A percentile compares a stretch with the other conserved stretches of the same genome.
These are phyloP conservation scores for Chytriomyces sp. DNA, from an alignment of 192 early-diverging fungal genomes.

Conservation along the genomic window DNA sequence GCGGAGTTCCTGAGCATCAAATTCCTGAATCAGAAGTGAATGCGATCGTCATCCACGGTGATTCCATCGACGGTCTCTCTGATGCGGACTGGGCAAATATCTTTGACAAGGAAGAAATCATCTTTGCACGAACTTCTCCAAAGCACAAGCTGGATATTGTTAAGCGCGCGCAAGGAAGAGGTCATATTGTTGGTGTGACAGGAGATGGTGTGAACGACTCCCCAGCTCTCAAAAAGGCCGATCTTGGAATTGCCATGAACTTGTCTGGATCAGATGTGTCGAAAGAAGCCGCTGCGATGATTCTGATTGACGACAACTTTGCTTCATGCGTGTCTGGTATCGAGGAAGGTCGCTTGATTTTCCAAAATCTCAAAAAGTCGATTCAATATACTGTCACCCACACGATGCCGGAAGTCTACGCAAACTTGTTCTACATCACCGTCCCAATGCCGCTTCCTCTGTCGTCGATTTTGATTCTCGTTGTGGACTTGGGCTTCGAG, in stretches of 20 bases:
- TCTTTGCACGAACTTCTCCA: slow-evolving; percentile 94
- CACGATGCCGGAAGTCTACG: slow-evolving; percentile 87
- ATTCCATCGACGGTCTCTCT: slow-evolving; percentile 72
- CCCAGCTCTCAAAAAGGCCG: slow-evolving; percentile 93
- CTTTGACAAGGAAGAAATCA: slow-evolving; percentile 81
- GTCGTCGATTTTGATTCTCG: slow-evolving; percentile 83
- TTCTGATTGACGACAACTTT: slow-evolving; percentile 97
- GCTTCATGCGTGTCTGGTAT: slow-evolving; percentile 89
- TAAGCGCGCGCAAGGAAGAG: slow-evolving; percentile 80
- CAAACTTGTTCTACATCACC: slow-evolving; percentile 85
- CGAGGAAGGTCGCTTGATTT: slow-evolving; percentile 92
- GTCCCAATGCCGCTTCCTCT: slow-evolving; percentile 88
- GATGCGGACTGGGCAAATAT: slow-evolving; percentile 84
- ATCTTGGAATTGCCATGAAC: slow-evolving; percentile 98
- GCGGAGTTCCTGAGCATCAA: slow-evolving; percentile 60
- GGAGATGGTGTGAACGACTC: slow-evolving; percentile 97
- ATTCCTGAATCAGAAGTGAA: slow-evolving; percentile 65
- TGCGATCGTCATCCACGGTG: slow-evolving; percentile 84
- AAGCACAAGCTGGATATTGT: slow-evolving; percentile 96
- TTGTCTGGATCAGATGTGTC: slow-evolving; percentile 92
- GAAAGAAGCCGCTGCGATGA: slow-evolving; percentile 93
- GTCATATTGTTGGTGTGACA: slow-evolving; percentile 95
- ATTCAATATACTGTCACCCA: slow-evolving; percentile 88
- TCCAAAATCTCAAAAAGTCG: slow-evolving; percentile 93
- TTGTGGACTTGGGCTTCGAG: slow-evolving; percentile 95